These are phyloP conservation scores for Pestalotiopsis sp. DNA, from an alignment of 2,329 filamentous ascomycete genomes.

Conservation along the genomic window DNA sequence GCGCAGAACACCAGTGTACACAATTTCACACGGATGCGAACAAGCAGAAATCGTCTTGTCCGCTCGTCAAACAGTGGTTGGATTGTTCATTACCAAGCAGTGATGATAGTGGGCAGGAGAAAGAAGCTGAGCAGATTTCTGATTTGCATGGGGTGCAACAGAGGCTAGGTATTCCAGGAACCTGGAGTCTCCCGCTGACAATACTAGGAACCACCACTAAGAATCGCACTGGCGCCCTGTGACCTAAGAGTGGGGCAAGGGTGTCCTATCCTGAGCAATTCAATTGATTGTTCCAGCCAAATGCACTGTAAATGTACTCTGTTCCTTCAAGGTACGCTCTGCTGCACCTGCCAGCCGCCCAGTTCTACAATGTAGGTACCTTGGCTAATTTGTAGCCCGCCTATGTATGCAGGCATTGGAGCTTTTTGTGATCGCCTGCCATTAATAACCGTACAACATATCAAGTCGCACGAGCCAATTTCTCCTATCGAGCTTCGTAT, in stretches of 20 bases:
- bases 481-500: background rate
- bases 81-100: background rate
- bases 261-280: background rate
- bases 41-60: background rate
- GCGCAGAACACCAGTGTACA: background rate
- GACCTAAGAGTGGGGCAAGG: constrained; percentile 1
- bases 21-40: background rate
- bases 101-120: background rate
- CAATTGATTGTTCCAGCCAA: background rate
- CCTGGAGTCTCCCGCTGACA: background rate
- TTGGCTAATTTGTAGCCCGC: too few species aligned
- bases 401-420: background rate
- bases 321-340: background rate
- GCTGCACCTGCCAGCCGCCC: background rate
- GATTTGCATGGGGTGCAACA: background rate
- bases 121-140: background rate
- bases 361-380: too few species aligned
- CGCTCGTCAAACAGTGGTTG: background rate
- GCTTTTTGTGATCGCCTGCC: background rate
- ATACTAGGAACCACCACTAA: constrained; percentile 1
- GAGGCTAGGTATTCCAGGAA: background rate
- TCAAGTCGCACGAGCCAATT: background rate
- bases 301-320: background rate
- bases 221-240: constrained; percentile 1
- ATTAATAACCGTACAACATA: background rate